Conservation (phyloP, 2,329 filamentous ascomycete genomes). For the Zopfia rhizophila region DNA sequence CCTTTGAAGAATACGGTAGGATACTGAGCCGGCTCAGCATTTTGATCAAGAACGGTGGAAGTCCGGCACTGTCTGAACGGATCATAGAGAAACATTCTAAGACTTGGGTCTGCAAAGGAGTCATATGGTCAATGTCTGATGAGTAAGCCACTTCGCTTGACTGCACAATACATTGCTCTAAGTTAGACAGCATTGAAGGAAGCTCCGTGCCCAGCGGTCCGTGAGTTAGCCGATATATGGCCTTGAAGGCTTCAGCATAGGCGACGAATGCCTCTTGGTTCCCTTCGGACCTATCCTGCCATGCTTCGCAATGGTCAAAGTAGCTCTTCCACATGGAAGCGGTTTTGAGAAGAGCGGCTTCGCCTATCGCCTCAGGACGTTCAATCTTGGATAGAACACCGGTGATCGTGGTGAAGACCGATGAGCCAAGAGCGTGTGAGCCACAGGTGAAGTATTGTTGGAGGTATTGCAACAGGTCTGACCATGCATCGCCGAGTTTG, state of each 20-base stretch:
- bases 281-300: slow-evolving; percentile 33
- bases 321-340: slow-evolving; percentile 48
- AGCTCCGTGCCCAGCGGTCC: slow-evolving; percentile 71
- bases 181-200: slow-evolving; percentile 73
- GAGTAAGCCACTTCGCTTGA: slow-evolving; percentile 75
- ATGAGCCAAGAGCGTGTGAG: slow-evolving; percentile 54
- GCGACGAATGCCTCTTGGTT: slow-evolving; percentile 87
- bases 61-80: slow-evolving; percentile 71
- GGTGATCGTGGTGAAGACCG: slow-evolving; percentile 54
- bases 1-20: slow-evolving; percentile 68
- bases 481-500: slow-evolving; percentile 79
- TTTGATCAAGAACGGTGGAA: slow-evolving; percentile 74
- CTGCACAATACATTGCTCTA: slow-evolving; percentile 76
- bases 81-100: slow-evolving; percentile 75
- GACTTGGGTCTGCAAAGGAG: slow-evolving; percentile 76
- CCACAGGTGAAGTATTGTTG: slow-evolving; percentile 59
- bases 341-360: slow-evolving; percentile 41
- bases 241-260: slow-evolving; percentile 80
- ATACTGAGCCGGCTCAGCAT: slow-evolving; percentile 77
- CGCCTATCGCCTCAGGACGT: slow-evolving; percentile 32
- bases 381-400: slow-evolving; percentile 49
- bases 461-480: slow-evolving; percentile 76
- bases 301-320: slow-evolving; percentile 37
- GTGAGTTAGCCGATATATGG: slow-evolving; percentile 81
- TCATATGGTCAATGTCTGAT: slow-evolving; percentile 77